Base-by-base conservation (phyloP, 2,329 filamentous ascomycete genomes). In the Fusarium avenaceum region DNA sequence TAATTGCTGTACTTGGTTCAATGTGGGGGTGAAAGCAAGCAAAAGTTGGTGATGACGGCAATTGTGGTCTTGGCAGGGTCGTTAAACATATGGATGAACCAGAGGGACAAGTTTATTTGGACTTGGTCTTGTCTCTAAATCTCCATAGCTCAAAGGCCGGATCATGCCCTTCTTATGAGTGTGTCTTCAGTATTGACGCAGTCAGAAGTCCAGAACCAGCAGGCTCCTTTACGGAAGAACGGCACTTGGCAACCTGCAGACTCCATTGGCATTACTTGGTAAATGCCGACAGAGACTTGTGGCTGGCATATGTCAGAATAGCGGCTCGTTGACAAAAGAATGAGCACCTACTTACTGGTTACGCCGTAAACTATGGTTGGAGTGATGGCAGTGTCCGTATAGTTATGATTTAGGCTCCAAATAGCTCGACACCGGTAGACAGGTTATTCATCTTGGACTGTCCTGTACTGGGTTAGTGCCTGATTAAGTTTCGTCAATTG, bases 211-310 rank as follows among this genome's bases (percentile, higher is more conserved):
- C 39, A 66, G 65, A 52, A 42, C 39, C 17, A 42, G 24, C 48
- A 53, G 24, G 50, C 58, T 60, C 58, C 65, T 49, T 40, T 47
- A 50, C 54, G 55, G 68, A 63, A 64, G 58, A 59, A 20, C 69
- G 64, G 67, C 67, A 70, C 64, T 65, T 69, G 61, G 69, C 58
- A 68, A n/a, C 33, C 61, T 60, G 58, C 35, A 68, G 57, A 59
- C 40, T 30, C 24, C 48, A 62, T 63, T 64, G 61, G 63, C 58
- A 45, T 58, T 28, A 6, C 24, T 3, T 30, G 30, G 22, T 22
- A 38, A 35, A 20, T 28, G 15, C 17, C 30, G 14, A 19, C 14
- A 13, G 15, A 28, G n/a, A n/a, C 10, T 17, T 14, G 13, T n/a
- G 14, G 22, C 14, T 35, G 15, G 15, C 9, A 26, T 24, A 48